Base-by-base conservation (phyloP, 1,284 basidiomycete species). In the Ganoderma resinaceum region DNA sequence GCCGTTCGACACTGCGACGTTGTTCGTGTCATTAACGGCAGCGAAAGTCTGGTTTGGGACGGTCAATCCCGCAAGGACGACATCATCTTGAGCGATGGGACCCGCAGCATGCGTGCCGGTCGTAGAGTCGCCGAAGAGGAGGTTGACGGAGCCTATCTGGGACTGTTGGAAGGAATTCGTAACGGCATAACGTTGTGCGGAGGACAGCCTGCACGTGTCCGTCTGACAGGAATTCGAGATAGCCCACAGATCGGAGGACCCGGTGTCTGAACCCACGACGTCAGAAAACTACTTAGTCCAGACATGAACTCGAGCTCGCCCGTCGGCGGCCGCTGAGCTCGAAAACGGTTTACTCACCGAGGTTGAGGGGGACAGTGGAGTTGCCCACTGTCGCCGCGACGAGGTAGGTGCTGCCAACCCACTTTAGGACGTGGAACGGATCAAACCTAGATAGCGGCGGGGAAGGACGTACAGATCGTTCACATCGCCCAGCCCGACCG, bases 61-160 rank as follows among this genome's bases (percentile, higher is more conserved):
- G 1, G 79, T 75, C 26, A 84, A 70, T 5, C 81, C 82, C 4
- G 82, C 82, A 1, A 84, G 70, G 7, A 76, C 77, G 49, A 78
- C 80, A 2, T 73, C 78, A 63, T 82, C 81, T 60, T 74, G 72
- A 6, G 77, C 79, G 33, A 82, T 75, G n/a, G 81, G 80, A 0
- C 82, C 82, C 9, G 72, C 67, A 42, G 82, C 82, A 42, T 74
- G 75, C 0, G 82, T 82, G 1, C 81, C 81, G 0, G 80, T 79
- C 8, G 70, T 74, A 12, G 82, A 82, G 63, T 83, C 82, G 35
- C 82, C 82, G 57, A 77, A 81, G 46, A 70, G 68, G 49, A 81
- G 69, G 55, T 69, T 55, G n/a, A 82, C 80, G 40, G 66, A 69
- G 8, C 76, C 73, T 3, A 79, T 79, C 23, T 76, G 75, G 18